Conservation (phyloP, 2,329 filamentous ascomycete genomes). For the Calonectria ilicicola region DNA sequence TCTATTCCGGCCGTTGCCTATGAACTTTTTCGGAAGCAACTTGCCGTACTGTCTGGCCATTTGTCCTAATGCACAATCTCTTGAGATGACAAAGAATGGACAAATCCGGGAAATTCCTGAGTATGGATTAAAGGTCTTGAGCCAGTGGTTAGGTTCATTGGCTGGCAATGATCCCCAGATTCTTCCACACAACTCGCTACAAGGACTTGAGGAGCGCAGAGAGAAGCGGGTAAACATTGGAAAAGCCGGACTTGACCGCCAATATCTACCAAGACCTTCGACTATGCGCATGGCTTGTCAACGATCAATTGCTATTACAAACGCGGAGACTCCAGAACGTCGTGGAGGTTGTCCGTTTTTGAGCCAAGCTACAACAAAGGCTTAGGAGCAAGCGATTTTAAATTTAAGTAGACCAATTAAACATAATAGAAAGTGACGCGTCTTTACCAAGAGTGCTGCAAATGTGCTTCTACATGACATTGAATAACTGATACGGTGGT, state of each 20-base stretch:
- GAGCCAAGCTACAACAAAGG: neutral
- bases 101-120: neutral
- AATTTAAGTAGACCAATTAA: neutral
- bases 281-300: slow-evolving; percentile 1
- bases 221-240: neutral
- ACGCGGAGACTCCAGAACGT: neutral
- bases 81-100: neutral
- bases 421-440: rapidly evolving
- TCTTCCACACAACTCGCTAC: neutral
- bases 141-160: neutral
- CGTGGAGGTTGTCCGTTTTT: neutral
- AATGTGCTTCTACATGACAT: too few relatives aligned
- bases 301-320: neutral
- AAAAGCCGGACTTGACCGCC: neutral
- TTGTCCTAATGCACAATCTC: neutral
- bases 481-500: too few relatives aligned
- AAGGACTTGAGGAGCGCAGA: neutral
- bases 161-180: neutral
- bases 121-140: neutral
- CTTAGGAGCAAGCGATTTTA: neutral
- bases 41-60: neutral
- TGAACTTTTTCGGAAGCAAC: slow-evolving; percentile 2
- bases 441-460: neutral
- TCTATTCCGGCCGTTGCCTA: slow-evolving; percentile 18
- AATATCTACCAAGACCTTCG: neutral